Base-by-base conservation (phyloP, 768 basidiomycete species). In the Leccinum sublutescens region DNA sequence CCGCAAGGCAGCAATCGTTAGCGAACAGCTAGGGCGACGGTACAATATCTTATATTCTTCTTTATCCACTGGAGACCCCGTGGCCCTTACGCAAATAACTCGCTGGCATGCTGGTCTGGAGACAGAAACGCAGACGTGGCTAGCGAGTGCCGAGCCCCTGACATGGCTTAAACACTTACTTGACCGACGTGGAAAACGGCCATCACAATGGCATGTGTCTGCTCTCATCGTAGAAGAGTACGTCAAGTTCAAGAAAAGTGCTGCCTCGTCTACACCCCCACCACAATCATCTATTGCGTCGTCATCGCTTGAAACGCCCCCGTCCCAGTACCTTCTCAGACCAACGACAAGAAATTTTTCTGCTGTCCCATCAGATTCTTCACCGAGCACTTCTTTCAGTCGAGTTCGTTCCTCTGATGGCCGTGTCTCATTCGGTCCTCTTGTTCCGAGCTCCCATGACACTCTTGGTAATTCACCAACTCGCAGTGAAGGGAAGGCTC, bases 171-270 rank as follows among this genome's bases (percentile, higher is more conserved):
- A 84, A 65, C 87, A 90, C 58, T 67, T 81, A 62, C 75, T 84
- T 51, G 82, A 86, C 50, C 83, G 77, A 60, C 78, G 69, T 55
- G 71, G 71, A 43, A 69, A 65, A 49, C 75, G 67, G 52, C 78
- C 82, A 45, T 77, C 80, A 43, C 80, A 79, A 4, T 86, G 87
- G 85, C 77, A 85, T 68, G 67, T 91, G 51, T 84, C 89, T 9
- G 89, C 90, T 3, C 74, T 87, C 54, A 81, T 88, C 12, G 77
- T 87, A 61, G 87, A 91, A 69, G 85, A 89, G 68, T 89, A 84
- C 65, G 58, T 80, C 21, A 81, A 79, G 62, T 75, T 78, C 5
- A 79, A 77, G 55, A 77, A 67, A 52, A 57, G 64, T 33, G 10
- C 38, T 34, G n/a, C 62, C 34, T 52, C 58, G 19, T 64, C 61